These are phyloP conservation scores for Eucalyptus curtisii DNA, from an alignment of 345 rosid genomes.

Conservation along the genomic window DNA sequence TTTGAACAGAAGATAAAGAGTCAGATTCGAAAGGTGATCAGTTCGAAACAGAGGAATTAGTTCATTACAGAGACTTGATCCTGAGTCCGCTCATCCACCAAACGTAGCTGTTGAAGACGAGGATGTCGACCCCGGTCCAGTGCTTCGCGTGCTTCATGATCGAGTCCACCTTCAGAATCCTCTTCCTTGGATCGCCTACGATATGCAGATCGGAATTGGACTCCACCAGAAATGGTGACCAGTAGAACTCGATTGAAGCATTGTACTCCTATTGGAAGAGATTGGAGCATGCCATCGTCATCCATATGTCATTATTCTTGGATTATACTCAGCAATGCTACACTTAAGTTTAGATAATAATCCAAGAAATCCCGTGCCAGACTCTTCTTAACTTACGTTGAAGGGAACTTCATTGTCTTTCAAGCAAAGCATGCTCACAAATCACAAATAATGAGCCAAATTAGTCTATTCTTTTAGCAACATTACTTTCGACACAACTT, in stretches of 20 bases:
- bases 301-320: not conserved
- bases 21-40: not conserved
- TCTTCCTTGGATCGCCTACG: conserved; percentile 46
- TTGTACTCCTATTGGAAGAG: conserved; percentile 48
- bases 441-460: not conserved
- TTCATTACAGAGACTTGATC: conserved; percentile 57
- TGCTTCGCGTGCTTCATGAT: conserved; percentile 44
- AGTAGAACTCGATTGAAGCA: conserved; percentile 72
- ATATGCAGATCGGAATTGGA: conserved; percentile 68
- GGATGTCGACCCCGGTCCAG: conserved; percentile 75
- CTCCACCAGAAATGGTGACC: conserved; percentile 90
- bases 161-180: conserved; percentile 82
- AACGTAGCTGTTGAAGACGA: conserved; percentile 80
- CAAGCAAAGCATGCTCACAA: not conserved
- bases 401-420: not conserved
- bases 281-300: not conserved
- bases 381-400: not conserved
- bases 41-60: not conserved
- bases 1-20: not conserved
- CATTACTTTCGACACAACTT: not conserved
- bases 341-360: not conserved
- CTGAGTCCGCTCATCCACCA: conserved; percentile 92
- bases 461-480: not conserved
- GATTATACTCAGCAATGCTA: not conserved
- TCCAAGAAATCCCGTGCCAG: not conserved